Evolutionary conservation across 805 yeast species (phyloP), one percentile per base, ranked within the genome.

Genomic region (Saccharomycopsis sp.): DNA sequence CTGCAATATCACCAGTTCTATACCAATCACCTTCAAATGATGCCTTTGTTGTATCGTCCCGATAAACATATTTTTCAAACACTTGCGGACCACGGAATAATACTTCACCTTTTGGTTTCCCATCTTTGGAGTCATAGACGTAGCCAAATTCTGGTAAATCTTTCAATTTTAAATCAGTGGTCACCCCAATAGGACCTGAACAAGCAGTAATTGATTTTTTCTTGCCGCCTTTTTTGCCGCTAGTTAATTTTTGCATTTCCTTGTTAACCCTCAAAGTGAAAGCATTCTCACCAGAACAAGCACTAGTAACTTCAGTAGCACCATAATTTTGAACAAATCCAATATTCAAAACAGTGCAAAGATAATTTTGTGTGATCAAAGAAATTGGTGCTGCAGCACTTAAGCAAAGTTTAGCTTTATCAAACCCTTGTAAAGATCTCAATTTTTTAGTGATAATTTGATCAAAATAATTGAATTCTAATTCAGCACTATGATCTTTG

Each of bases 361-460:
- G 59, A 59, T 77, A 79, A 47, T 65, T 66, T 27, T 76, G 64
- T 0, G 81, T 73, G 41, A 68, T 74, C 14, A 71, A 66, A 26
- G 78, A 67, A 47, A 79, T 68, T 16, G 85, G 85, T 4, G 85
- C 85, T 34, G 80, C 72, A 3, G 84, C 81, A 40, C 66, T 56
- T 41, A 62, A 55, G 37, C 64, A 49, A 32, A 53, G 53, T 21
- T 57, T 52, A 22, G 63, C 51, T 35, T 68, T 63, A 19, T 62
- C 65, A 52, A 70, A 59, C 1, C 75, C 75, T 20, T 68, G 56
- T 27, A 58, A 50, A 42, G 51, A 46, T 26, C 62, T 54, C n/a
- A 70, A 57, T 52, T 64, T 64, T 26, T 51, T 53, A 29, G 60
- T 50, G 56, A 67, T 56, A 2, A 64, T 31, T 16, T 53, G 34